A percentile compares a stretch with the other conserved stretches of the same genome.
These are phyloP conservation scores for Athelia sp. DNA, from an alignment of 1,284 basidiomycete genomes.

Conservation along the genomic window DNA sequence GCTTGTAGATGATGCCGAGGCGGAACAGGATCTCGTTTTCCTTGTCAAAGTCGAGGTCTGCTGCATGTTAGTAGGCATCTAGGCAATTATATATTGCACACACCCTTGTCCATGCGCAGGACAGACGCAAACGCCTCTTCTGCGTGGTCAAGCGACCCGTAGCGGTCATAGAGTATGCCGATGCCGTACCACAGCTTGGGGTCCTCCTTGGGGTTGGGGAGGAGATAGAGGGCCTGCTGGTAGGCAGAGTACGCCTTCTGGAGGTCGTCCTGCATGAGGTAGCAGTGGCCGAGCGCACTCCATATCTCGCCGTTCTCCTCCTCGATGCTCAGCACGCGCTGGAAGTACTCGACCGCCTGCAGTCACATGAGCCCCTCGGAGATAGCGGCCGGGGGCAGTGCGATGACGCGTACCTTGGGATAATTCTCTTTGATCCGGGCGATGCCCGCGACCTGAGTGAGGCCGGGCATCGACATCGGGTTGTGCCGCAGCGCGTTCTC, in stretches of 20 bases:
- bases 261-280: constrained; percentile 98
- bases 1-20: constrained; percentile 98
- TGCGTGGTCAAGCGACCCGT: constrained; percentile 96
- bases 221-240: constrained; percentile 94
- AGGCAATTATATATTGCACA: constrained; percentile 15
- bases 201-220: constrained; percentile 97
- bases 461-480: constrained; percentile 79
- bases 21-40: constrained; percentile 98
- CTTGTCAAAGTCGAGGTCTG: constrained; percentile 89
- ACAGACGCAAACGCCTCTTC: constrained; percentile 98
- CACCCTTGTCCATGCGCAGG: constrained; percentile 94
- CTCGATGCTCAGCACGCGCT: constrained; percentile 83
- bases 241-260: constrained; percentile 99
- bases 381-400: constrained; percentile 27
- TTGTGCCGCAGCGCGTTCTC: constrained; percentile 92
- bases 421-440: constrained; percentile 87
- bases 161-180: constrained; percentile 97
- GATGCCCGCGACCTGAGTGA: constrained; percentile 89
- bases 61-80: constrained; percentile 17
- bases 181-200: constrained; percentile 99
- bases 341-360: constrained; percentile 93
- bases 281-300: constrained; percentile 94
- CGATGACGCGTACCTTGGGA: constrained; percentile 58
- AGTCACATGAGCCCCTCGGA: constrained; percentile 23
- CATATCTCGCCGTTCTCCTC: constrained; percentile 94